Evolutionary conservation across 805 yeast species (phyloP).

Genomic region (Monosporozyma siamensis): DNA sequence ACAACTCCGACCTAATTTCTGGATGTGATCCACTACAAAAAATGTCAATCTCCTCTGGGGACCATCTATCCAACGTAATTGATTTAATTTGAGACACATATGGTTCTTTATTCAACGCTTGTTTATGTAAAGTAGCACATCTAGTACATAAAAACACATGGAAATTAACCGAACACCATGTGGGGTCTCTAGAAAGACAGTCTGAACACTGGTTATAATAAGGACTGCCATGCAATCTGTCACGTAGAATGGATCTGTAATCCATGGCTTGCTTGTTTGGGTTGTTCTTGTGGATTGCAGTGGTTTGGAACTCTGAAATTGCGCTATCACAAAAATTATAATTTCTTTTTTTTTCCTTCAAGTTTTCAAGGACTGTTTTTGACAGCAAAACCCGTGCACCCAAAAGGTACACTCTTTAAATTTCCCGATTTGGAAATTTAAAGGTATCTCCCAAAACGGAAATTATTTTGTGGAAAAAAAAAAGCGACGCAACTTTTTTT

Average conservation of each 20-base stretch:
- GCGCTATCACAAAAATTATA: too few species aligned
- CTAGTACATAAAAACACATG: constrained; percentile 77
- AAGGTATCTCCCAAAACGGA: neutral
- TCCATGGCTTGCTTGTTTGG: neutral
- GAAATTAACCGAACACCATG: constrained; percentile 31
- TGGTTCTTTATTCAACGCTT: constrained; percentile 38
- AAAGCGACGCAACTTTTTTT: neutral
- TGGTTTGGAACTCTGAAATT: neutral
- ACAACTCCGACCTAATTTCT: neutral
- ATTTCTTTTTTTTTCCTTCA: too few species aligned
- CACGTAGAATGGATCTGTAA: constrained; percentile 32
- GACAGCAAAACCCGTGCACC: too few species aligned
- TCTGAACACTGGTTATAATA: constrained; percentile 73
- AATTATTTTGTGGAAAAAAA: neutral
- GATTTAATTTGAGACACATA: constrained; percentile 62
- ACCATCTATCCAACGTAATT: constrained; percentile 66
- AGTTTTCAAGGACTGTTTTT: too few species aligned
- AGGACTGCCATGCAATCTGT: constrained; percentile 42
- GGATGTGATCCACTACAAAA: neutral
- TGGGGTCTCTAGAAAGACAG: constrained; percentile 59
- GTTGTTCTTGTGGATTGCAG: neutral
- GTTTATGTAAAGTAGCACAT: constrained; percentile 71
- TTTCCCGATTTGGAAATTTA: neutral
- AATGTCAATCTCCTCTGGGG: neutral
- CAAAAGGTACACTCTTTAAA: neutral